These are phyloP conservation scores for Madurella fahalii DNA, from an alignment of 2,329 filamentous ascomycete species.

Conservation along the genomic window DNA sequence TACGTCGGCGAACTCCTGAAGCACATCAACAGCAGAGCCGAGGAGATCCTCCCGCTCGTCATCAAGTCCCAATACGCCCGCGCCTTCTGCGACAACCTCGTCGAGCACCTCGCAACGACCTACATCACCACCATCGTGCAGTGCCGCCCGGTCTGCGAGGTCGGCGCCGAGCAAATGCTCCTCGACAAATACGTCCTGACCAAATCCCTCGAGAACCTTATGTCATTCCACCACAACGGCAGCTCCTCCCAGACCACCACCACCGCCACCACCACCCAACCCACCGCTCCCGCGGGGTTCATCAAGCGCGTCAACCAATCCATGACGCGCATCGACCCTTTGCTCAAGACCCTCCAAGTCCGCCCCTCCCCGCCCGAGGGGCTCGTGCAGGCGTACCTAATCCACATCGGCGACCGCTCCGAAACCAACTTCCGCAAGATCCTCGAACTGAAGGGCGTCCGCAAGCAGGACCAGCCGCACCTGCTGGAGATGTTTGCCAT, in stretches of 20 bases:
- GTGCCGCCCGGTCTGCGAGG: slow-evolving; percentile 86
- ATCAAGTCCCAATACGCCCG: slow-evolving; percentile 91
- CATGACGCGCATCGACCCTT: slow-evolving; percentile 82
- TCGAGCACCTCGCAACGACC: slow-evolving; percentile 74
- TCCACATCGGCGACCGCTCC: slow-evolving; percentile 90
- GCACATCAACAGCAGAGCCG: slow-evolving; percentile 65
- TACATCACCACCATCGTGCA: slow-evolving; percentile 84
- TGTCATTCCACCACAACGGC: slow-evolving; percentile 51
- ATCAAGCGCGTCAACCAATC: slow-evolving; percentile 79
- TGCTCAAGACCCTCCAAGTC: slow-evolving; percentile 95
- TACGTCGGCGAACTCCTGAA: slow-evolving; percentile 81
- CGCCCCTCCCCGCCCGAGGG: slow-evolving; percentile 87
- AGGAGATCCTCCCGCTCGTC: slow-evolving; percentile 71
- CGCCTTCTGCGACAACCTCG: slow-evolving; percentile 93
- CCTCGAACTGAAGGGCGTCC: slow-evolving; percentile 89
- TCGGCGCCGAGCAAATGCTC: slow-evolving; percentile 95
- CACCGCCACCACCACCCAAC: no score
- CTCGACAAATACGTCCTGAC: slow-evolving; percentile 90
- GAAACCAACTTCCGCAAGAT: slow-evolving; percentile 96
- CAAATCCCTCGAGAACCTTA: slow-evolving; percentile 68
- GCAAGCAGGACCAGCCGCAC: slow-evolving; percentile 74
- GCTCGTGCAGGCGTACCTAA: slow-evolving; percentile 93
- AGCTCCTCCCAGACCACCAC: slow-evolving; percentile 35
- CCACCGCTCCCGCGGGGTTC: slow-evolving; percentile 60
- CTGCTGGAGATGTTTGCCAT: slow-evolving; percentile 80